A percentile compares a stretch with the other conserved stretches of the same genome.
Conservation (phyloP, 768 basidiomycete genomes). For the Galerina sulciceps region DNA sequence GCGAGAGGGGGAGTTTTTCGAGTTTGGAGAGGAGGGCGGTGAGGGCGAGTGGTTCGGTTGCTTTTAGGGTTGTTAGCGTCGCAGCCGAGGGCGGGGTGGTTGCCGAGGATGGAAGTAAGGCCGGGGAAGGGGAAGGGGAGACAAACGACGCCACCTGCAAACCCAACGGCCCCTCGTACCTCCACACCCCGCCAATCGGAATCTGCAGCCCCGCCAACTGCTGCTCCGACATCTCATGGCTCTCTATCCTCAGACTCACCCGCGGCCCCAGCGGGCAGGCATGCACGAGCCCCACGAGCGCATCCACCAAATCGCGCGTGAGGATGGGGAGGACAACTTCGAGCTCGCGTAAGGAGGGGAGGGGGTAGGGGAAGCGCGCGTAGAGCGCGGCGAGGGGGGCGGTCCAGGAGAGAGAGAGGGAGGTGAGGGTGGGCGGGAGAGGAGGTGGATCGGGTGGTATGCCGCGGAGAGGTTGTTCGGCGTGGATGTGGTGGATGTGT, state of each 20-base stretch:
- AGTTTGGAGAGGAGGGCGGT: slow-evolving; percentile 20
- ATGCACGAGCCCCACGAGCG: slow-evolving; percentile 22
- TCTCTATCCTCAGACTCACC: slow-evolving; percentile 21
- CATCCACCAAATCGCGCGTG: slow-evolving; percentile 30
- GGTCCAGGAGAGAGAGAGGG: slow-evolving; percentile 18
- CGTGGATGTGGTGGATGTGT: too few relatives aligned
- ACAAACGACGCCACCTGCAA: slow-evolving; percentile 22
- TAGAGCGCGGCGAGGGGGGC: slow-evolving; percentile 10
- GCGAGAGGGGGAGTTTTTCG: slow-evolving; percentile 23
- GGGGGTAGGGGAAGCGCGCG: slow-evolving; percentile 6
- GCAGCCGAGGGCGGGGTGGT: background rate
- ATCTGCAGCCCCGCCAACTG: slow-evolving; percentile 24
- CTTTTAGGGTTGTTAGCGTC: slow-evolving; percentile 22
- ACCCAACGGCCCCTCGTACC: slow-evolving; percentile 30
- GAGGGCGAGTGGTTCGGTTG: slow-evolving; percentile 25
- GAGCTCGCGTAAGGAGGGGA: slow-evolving; percentile 18
- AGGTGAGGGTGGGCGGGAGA: background rate
- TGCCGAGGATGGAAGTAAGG: too few relatives aligned
- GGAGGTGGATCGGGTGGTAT: background rate
- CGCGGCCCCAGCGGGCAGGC: slow-evolving; percentile 13
- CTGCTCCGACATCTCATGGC: slow-evolving; percentile 31
- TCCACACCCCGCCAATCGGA: slow-evolving; percentile 26
- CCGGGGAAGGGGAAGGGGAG: too few relatives aligned
- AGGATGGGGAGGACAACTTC: slow-evolving; percentile 26
- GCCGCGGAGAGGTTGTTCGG: background rate